Base-by-base conservation (phyloP, 2,329 filamentous ascomycete genomes). In the Claviceps cyperi region DNA sequence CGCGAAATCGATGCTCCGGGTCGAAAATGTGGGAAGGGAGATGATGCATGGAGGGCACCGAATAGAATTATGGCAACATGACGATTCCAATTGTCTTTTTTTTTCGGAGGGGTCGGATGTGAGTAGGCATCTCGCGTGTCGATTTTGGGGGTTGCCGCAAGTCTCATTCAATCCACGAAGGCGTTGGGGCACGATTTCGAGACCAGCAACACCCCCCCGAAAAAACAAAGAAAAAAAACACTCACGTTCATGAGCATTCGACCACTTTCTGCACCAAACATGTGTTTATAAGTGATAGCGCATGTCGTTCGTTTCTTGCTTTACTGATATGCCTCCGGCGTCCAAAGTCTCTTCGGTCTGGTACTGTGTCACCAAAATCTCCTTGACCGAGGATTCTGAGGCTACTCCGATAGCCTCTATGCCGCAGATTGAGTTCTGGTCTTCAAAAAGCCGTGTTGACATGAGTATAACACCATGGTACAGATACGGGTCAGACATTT, bases 401-500 rank as follows among this genome's bases (percentile, higher is more conserved):
- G 64, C 73, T 77, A 75, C 74, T 54, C 60, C 58, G 76, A 78
- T 76, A 74, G 76, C 62, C 67, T 69, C 69, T 72, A 56, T 69
- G 77, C 76, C 77, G 76, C 67, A 80, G 71, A 80, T 77, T 62
- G 61, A 77, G 51, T 52, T 32, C 39, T 71, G 75, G 70, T 75
- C 73, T 74, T 71, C 68, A 77, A 69, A 78, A 80, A 80, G 76
- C 77, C 64, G 75, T 77, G 71, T 69, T 70, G 68, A 62, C 66
- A 24, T 64, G 66, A 80, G 76, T 63, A 58, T 58, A 65, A 66
- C 70, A 69, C 68, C 69, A 75, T 70, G 70, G 77, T 77, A 81
- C 77, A 81, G 77, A 81, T 81, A 80, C 77, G 75, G 76, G 77
- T 71, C 75, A 70, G 59, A 81, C 74, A 81, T 70, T 36, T 14